Conservation (phyloP, 441 rosid genomes). For the Raphanus hybrid region DNA sequence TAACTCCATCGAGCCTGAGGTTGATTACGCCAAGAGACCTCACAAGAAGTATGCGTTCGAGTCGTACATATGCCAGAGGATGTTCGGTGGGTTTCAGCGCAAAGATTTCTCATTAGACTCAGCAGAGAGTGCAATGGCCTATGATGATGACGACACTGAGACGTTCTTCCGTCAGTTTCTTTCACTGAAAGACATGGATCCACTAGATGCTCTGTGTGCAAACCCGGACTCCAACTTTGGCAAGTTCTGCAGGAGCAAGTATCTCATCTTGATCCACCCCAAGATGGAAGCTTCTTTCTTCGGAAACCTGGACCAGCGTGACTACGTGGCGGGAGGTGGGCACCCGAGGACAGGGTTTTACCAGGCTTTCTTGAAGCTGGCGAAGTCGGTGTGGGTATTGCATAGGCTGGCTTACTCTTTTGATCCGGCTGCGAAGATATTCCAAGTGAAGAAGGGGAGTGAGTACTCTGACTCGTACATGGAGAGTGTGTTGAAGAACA, state of each 20-base stretch:
- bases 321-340: conserved; percentile 79
- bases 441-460: conserved; percentile 78
- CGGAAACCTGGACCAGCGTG: conserved; percentile 87
- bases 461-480: conserved; percentile 87
- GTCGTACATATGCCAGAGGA: conserved; percentile 88
- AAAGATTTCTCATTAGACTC: conserved; percentile 62
- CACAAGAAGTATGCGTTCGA: conserved; percentile 96
- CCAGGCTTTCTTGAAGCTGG: conserved; percentile 84
- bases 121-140: conserved; percentile 43
- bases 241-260: conserved; percentile 80
- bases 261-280: conserved; percentile 77
- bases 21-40: conserved; percentile 85
- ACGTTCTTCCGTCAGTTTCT: conserved; percentile 84
- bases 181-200: conserved; percentile 84
- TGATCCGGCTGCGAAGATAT: conserved; percentile 74
- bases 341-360: conserved; percentile 97
- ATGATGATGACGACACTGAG: conserved; percentile 57
- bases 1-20: conserved; percentile 80
- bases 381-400: conserved; percentile 87
- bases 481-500: conserved; percentile 83
- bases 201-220: conserved; percentile 76
- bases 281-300: conserved; percentile 99
- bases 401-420: conserved; percentile 90
- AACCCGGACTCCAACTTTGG: conserved; percentile 87
- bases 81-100: conserved; percentile 89